Evolutionary conservation across 2,329 filamentous ascomycete species (phyloP).

Genomic region (Penicillium sp.): DNA sequence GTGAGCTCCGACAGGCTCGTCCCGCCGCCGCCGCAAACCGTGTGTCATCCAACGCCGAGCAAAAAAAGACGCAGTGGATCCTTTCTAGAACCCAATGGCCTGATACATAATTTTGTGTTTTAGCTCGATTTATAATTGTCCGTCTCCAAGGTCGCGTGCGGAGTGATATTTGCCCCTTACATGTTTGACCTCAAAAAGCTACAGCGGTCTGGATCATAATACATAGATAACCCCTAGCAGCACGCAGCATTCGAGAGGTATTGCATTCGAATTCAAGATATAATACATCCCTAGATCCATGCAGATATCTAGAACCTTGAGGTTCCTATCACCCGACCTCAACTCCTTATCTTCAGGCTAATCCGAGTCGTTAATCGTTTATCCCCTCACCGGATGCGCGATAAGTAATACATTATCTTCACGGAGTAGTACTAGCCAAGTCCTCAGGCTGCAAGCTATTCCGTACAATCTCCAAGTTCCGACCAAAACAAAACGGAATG

Average conservation of each 20-base stretch:
- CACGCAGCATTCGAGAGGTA: background rate
- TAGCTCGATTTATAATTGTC: background rate
- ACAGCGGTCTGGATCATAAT: background rate
- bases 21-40: conserved; percentile 11
- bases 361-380: background rate
- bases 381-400: background rate
- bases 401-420: background rate
- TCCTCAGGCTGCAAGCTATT: background rate
- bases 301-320: background rate
- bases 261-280: no score
- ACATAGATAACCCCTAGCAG: background rate
- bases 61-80: conserved; percentile 26
- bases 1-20: conserved; percentile 16
- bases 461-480: background rate
- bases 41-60: conserved; percentile 27
- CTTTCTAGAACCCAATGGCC: conserved; percentile 7
- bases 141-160: background rate
- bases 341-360: background rate
- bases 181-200: background rate
- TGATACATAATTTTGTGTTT: background rate
- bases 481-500: background rate
- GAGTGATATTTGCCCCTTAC: background rate
- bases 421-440: background rate
- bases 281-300: background rate
- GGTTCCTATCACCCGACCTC: background rate